Percentiles rank a stretch among this genome's conserved stretches.
phyloP scores from a whole-genome alignment of 306 rosid genomes.

The Cucumis hystrix region DNA sequence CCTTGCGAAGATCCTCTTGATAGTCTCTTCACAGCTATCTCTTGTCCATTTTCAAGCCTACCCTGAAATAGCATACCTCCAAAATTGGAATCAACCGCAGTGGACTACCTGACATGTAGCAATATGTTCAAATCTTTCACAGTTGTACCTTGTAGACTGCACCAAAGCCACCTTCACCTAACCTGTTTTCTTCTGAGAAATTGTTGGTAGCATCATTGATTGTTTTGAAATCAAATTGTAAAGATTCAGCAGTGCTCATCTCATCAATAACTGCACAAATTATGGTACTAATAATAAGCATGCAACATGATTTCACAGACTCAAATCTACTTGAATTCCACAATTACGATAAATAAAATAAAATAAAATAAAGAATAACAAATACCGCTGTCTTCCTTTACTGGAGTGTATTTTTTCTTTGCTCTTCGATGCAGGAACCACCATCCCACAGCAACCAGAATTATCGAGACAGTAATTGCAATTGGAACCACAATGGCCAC shows the following conservation, averaged over 20 bases:
- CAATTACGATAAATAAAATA: too few relatives aligned
- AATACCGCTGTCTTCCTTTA: neutral
- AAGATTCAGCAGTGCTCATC: constrained; percentile 14
- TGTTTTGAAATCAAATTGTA: constrained; percentile 25
- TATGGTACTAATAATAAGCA: too few relatives aligned
- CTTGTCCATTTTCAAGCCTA: constrained; percentile 28
- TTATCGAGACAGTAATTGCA: neutral
- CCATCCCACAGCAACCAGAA: neutral
- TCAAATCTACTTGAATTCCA: too few relatives aligned
- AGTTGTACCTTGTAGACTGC: constrained; percentile 16
- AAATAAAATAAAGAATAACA: too few relatives aligned
- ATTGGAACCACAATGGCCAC: constrained; percentile 9
- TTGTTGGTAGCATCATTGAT: constrained; percentile 33
- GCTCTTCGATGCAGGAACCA: constrained; percentile 4
- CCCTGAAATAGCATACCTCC: constrained; percentile 23
- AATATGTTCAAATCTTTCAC: too few relatives aligned
- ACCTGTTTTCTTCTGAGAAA: constrained; percentile 23
- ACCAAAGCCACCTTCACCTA: constrained; percentile 54
- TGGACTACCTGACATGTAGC: too few relatives aligned
- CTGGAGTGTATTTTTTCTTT: neutral
- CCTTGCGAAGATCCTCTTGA: constrained; percentile 44
- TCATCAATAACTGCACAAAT: neutral
- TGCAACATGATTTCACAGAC: too few relatives aligned
- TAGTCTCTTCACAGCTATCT: constrained; percentile 56
- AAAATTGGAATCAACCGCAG: too few relatives aligned